Conservation (phyloP, 139 green algal species). For the Chlorella sp. region DNA sequence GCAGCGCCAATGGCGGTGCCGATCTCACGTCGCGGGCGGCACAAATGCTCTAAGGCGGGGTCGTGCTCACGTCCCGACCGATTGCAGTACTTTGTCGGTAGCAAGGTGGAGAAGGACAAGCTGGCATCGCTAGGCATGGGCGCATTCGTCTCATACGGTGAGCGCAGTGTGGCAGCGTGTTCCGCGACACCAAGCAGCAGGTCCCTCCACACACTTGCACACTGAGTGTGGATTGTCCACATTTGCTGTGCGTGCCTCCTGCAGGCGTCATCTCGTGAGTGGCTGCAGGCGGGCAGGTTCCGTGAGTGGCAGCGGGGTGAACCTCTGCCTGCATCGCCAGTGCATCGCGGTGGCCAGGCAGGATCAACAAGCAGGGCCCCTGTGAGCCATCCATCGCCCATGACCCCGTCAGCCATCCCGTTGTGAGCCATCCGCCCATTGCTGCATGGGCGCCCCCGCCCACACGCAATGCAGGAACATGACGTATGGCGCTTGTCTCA, state of each 20-base stretch:
- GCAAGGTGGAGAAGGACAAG: constrained; percentile 2
- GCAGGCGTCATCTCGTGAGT: constrained; percentile 17
- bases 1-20: no score
- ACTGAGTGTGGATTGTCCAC: no score
- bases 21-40: no score
- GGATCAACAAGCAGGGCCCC: not conserved
- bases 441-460: not conserved
- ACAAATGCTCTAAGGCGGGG: no score
- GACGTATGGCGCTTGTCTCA: constrained; percentile 38
- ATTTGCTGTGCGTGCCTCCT: no score
- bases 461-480: constrained; percentile 39
- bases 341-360: not conserved
- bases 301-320: not conserved
- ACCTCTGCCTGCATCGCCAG: not conserved
- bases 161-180: no score
- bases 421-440: not conserved
- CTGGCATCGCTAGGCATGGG: constrained; percentile 32
- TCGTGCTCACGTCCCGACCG: no score
- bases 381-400: no score
- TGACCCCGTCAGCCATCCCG: no score
- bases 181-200: no score
- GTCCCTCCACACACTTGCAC: no score
- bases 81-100: not conserved
- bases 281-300: not conserved
- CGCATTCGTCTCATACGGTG: constrained; percentile 39